Conservation (phyloP, 192 early-diverging fungal species). For the Endogone sp. region DNA sequence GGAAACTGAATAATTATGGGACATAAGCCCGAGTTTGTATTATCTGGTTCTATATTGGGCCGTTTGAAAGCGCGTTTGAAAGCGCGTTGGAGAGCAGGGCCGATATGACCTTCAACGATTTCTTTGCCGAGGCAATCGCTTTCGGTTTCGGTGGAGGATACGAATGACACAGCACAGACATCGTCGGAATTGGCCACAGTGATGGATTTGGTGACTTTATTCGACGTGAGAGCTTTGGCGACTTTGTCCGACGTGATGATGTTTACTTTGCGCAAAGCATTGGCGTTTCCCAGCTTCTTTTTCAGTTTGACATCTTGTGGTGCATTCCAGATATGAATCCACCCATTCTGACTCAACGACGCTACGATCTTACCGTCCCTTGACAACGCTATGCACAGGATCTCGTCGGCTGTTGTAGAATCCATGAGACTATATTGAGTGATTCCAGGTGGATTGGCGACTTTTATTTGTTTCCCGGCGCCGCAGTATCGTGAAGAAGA, state of each 20-base stretch:
- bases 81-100: too few relatives aligned
- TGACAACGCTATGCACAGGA: neutral
- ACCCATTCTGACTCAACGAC: neutral
- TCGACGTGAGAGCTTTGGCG: neutral
- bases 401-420: too few relatives aligned
- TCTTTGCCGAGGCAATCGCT: neutral
- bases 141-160: too few relatives aligned
- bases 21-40: neutral
- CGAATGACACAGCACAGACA: neutral
- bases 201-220: neutral
- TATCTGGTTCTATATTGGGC: too few relatives aligned
- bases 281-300: neutral
- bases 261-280: neutral
- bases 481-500: too few relatives aligned
- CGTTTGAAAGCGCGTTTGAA: too few relatives aligned
- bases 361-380: neutral
- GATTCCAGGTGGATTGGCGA: too few relatives aligned
- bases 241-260: neutral
- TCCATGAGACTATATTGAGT: too few relatives aligned
- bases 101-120: neutral
- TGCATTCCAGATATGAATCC: neutral
- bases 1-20: neutral
- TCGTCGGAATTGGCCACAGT: neutral
- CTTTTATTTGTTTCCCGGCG: too few relatives aligned
- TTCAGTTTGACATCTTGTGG: neutral